Conservation (phyloP, 106 monocot genomes). For the Allium sativum region DNA sequence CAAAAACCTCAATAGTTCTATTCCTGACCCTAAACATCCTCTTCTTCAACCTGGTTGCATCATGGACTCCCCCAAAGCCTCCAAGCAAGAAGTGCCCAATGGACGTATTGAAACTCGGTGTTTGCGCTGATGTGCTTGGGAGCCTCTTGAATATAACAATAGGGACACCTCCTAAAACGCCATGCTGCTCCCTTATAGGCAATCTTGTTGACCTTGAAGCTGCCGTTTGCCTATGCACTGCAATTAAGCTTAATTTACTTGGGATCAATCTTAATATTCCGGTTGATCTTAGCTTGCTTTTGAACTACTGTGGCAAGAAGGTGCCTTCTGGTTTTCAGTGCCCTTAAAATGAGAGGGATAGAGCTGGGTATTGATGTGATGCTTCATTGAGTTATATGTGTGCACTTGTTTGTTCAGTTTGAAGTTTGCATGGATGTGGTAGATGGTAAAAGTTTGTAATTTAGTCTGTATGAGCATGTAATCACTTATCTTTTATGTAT, state of each 20-base stretch:
- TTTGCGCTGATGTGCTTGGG: constrained; percentile 38
- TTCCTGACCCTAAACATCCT: constrained; percentile 13
- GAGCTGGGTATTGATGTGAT: neutral
- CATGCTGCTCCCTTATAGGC: constrained; percentile 15
- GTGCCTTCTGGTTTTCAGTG: constrained; percentile 14
- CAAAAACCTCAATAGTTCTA: neutral
- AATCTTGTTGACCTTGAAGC: constrained; percentile 16
- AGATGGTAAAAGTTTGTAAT: no score
- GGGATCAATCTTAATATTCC: constrained; percentile 13
- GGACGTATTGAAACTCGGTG: constrained; percentile 22
- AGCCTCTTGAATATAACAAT: constrained; percentile 9
- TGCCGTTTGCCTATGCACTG: constrained; percentile 13
- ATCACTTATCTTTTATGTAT: no score
- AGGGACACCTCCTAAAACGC: constrained; percentile 9
- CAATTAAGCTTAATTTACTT: constrained; percentile 13
- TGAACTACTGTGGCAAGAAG: constrained; percentile 17
- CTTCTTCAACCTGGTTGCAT: constrained; percentile 6
- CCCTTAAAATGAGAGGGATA: neutral
- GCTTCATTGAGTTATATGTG: neutral
- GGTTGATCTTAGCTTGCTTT: constrained; percentile 10
- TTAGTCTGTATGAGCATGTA: no score
- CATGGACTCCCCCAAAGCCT: constrained; percentile 1
- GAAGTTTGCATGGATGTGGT: no score
- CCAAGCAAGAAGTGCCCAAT: constrained; percentile 5
- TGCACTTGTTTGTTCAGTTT: no score